Percentiles rank a stretch among this genome's conserved stretches.
phyloP scores from a whole-genome alignment of 2,329 filamentous ascomycete species.

The Monilinia laxa region DNA sequence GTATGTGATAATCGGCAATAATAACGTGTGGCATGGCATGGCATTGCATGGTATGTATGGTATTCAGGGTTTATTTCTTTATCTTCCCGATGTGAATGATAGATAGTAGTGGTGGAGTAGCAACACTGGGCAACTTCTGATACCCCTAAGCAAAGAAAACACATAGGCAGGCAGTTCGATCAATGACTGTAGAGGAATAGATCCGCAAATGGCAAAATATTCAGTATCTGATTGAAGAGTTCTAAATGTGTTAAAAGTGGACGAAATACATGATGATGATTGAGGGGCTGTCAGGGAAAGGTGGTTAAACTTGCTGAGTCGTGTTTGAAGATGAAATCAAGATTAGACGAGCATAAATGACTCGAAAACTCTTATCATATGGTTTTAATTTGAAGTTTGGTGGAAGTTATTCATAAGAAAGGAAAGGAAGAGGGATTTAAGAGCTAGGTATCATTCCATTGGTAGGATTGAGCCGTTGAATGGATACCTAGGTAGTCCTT shows the following conservation, averaged over 20 bases:
- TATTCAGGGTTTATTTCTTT: conserved; percentile 2
- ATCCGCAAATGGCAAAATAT: background rate
- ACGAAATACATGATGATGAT: background rate
- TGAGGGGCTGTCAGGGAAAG: background rate
- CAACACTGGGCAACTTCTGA: background rate
- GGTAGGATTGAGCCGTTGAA: too few species aligned
- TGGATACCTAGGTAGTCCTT: too few species aligned
- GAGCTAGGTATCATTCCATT: too few species aligned
- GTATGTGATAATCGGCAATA: too few species aligned
- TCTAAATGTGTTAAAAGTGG: background rate
- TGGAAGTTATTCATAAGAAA: background rate
- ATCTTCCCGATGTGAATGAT: background rate
- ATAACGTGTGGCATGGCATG: too few species aligned
- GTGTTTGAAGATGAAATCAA: background rate
- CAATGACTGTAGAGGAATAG: too few species aligned
- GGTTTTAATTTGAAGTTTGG: background rate
- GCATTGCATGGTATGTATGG: too few species aligned
- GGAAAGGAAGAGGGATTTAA: background rate
- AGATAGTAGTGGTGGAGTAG: background rate
- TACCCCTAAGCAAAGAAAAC: background rate
- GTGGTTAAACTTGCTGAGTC: background rate
- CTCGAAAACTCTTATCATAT: background rate
- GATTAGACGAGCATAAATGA: conserved; percentile 16
- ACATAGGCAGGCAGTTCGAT: too few species aligned
- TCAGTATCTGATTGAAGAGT: background rate